phyloP scores from a whole-genome alignment of 768 basidiomycete species.

The Mycena maculata region DNA sequence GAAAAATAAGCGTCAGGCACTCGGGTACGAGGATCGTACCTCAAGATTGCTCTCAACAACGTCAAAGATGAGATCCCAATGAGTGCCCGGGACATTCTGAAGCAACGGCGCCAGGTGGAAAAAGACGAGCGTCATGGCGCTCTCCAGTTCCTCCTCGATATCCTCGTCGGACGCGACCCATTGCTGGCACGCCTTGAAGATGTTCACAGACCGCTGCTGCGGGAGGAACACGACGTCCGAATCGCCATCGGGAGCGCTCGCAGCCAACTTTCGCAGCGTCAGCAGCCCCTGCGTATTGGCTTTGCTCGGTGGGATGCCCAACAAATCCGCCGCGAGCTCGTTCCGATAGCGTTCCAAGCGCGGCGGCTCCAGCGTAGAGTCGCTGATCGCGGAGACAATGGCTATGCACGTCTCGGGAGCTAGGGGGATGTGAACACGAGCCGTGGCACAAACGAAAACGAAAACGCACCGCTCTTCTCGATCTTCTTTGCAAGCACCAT shows the following conservation, averaged over 20 bases:
- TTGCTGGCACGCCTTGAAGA: constrained; percentile 84
- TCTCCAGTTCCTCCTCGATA: constrained; percentile 82
- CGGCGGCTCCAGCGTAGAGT: constrained; percentile 73
- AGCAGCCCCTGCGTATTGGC: constrained; percentile 79
- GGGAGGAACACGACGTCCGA: constrained; percentile 88
- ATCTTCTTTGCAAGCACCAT: constrained; percentile 72
- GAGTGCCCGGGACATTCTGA: constrained; percentile 85
- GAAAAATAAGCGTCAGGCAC: neutral
- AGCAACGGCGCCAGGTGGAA: constrained; percentile 85
- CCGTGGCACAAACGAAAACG: neutral
- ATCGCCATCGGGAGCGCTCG: constrained; percentile 80
- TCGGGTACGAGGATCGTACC: constrained; percentile 54
- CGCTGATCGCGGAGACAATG: constrained; percentile 70
- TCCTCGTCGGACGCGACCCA: constrained; percentile 80
- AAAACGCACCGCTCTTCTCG: constrained; percentile 67
- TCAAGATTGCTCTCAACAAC: constrained; percentile 89
- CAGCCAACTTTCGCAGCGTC: constrained; percentile 74
- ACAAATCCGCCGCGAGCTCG: constrained; percentile 85
- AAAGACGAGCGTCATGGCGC: constrained; percentile 79
- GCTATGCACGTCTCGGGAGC: constrained; percentile 79
- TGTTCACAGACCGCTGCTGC: constrained; percentile 85
- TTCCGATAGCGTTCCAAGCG: constrained; percentile 86
- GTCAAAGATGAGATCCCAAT: constrained; percentile 96
- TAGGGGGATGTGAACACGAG: constrained; percentile 41
- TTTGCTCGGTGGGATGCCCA: constrained; percentile 71